Conservation (phyloP, 441 rosid species). For the Capsella rubella region DNA sequence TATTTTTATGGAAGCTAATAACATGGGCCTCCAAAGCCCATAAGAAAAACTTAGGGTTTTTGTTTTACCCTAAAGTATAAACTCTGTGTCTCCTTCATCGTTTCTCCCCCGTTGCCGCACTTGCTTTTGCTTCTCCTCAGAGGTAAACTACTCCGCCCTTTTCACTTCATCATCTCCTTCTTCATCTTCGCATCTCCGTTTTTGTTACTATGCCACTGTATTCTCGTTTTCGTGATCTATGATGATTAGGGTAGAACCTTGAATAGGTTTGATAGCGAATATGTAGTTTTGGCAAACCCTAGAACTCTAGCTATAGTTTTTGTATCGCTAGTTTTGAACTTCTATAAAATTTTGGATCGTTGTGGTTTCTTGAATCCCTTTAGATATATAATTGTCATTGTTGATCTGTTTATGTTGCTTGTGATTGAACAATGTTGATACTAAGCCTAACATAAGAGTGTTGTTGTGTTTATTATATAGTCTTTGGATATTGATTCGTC, state of each 20-base stretch:
- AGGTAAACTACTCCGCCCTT: not conserved
- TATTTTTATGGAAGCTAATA: too few species aligned
- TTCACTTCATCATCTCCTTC: not conserved
- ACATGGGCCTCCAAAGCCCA: too few species aligned
- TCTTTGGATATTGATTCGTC: slow-evolving; percentile 7
- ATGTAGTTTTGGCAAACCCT: not conserved
- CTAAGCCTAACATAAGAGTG: slow-evolving; percentile 2
- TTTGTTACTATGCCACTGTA: not conserved
- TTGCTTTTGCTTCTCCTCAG: slow-evolving; percentile 45
- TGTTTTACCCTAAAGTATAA: not conserved
- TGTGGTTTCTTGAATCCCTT: too few species aligned
- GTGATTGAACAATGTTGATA: not conserved
- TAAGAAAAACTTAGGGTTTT: slow-evolving; percentile 26
- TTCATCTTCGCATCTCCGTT: not conserved
- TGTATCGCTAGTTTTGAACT: too few species aligned
- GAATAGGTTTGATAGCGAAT: not conserved
- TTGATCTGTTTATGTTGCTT: too few species aligned
- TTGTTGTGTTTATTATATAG: slow-evolving; percentile 12
- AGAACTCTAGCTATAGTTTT: not conserved
- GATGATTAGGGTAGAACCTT: not conserved
- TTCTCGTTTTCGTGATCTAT: not conserved
- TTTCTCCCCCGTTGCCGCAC: slow-evolving; percentile 37
- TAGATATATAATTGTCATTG: too few species aligned
- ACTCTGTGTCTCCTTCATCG: not conserved
- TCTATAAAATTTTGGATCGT: too few species aligned